Conservation (phyloP, 1,139 yeast genomes). For the Saccharomycopsis hybrid region DNA sequence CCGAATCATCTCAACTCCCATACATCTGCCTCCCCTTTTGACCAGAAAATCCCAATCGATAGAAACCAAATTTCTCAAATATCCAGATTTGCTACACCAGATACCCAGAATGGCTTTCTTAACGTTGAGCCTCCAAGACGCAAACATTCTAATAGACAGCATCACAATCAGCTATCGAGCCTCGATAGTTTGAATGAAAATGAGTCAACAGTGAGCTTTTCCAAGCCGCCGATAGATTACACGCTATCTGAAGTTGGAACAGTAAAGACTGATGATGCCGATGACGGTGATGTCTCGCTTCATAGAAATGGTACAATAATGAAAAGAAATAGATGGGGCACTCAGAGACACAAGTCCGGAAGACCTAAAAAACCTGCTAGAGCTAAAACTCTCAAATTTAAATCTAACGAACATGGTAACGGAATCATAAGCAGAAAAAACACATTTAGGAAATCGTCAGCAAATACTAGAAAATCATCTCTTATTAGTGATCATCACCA, state of each 20-base stretch:
- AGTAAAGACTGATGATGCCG: background rate
- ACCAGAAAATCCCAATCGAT: background rate
- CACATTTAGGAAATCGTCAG: slow-evolving; percentile 4
- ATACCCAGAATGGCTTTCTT: background rate
- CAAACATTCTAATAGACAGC: background rate
- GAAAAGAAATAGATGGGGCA: slow-evolving; percentile 73
- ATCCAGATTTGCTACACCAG: slow-evolving; percentile 1
- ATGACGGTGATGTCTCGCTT: background rate
- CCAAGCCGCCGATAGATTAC: slow-evolving; percentile 5
- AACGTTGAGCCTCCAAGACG: slow-evolving; percentile 2
- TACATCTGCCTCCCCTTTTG: background rate
- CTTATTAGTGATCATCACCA: background rate
- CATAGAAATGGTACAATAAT: slow-evolving; percentile 32
- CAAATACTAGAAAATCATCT: slow-evolving; percentile 10
- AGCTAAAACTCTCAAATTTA: slow-evolving; percentile 37
- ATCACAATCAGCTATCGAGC: background rate
- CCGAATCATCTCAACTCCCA: background rate
- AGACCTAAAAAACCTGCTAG: slow-evolving; percentile 41
- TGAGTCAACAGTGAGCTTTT: slow-evolving; percentile 2
- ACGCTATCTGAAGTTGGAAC: slow-evolving; percentile 16
- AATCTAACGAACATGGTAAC: slow-evolving; percentile 20
- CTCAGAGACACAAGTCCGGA: slow-evolving; percentile 62
- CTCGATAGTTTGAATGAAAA: slow-evolving; percentile 7
- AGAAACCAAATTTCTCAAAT: background rate
- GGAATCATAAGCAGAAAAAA: slow-evolving; percentile 18